A percentile compares a stretch with the other conserved stretches of the same genome.
Conservation (phyloP, 2,329 filamentous ascomycete genomes). For the Colletotrichum tofieldiae region DNA sequence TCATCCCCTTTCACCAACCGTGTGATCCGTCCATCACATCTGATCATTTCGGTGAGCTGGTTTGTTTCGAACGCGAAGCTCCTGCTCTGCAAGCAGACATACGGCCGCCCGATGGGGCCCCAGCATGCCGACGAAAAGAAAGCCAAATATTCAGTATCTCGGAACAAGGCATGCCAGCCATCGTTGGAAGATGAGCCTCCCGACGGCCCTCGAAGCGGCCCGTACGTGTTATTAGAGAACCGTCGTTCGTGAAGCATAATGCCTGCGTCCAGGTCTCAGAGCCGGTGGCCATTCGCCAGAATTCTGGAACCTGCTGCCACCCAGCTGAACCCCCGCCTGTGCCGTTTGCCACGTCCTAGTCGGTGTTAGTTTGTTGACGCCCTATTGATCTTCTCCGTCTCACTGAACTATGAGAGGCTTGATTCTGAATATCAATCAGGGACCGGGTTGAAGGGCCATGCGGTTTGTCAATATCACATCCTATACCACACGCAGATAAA, state of each 20-base stretch:
- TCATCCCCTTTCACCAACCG: constrained; percentile 13
- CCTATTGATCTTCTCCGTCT: constrained; percentile 8
- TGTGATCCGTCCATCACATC: constrained; percentile 20
- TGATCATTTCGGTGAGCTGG: background rate
- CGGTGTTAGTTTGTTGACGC: constrained; percentile 4
- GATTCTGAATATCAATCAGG: background rate
- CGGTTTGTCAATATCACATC: background rate
- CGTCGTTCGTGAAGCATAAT: constrained; percentile 19
- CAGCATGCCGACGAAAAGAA: background rate
- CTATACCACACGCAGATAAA: background rate
- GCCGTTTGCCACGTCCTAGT: background rate
- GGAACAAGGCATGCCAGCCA: background rate
- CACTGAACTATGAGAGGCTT: constrained; percentile 6
- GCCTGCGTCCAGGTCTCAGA: constrained; percentile 17
- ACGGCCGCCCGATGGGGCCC: background rate
- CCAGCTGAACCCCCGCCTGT: background rate
- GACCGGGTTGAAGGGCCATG: background rate
- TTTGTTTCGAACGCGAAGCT: constrained; percentile 19
- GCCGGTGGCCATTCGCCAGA: constrained; percentile 8
- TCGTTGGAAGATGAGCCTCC: background rate
- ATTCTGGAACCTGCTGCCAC: constrained; percentile 14
- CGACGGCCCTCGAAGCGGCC: constrained; percentile 15
- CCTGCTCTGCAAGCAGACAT: background rate
- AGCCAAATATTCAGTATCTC: background rate
- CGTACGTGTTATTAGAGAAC: constrained; percentile 17